Conservation (phyloP, 2,329 filamentous ascomycete genomes). For the Ascosphaera apis region DNA sequence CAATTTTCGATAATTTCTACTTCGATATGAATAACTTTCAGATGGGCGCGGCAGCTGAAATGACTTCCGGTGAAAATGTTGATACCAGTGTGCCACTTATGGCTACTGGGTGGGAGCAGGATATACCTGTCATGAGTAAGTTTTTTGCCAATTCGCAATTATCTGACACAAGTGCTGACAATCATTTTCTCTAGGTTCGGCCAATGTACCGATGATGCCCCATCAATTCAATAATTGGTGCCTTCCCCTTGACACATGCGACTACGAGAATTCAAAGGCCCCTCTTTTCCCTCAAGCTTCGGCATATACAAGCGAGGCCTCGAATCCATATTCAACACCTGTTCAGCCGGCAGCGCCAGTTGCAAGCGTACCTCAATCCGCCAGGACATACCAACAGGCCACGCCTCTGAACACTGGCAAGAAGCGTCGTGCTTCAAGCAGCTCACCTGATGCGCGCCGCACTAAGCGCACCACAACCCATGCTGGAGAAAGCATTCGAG, state of each 20-base stretch:
- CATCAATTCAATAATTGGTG: background rate
- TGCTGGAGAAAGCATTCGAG: conserved; percentile 12
- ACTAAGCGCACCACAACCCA: background rate
- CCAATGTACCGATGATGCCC: background rate
- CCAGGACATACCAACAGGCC: background rate
- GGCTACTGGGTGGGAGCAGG: background rate
- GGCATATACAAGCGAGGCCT: background rate
- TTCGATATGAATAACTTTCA: background rate
- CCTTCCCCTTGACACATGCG: background rate
- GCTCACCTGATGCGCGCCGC: background rate
- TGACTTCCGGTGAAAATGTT: background rate
- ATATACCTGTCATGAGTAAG: background rate
- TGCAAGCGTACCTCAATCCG: background rate
- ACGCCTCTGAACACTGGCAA: background rate
- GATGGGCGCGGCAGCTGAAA: background rate
- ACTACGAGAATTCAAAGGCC: background rate
- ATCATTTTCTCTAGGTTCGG: background rate
- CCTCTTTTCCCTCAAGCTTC: background rate
- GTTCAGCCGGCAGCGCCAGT: background rate
- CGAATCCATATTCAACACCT: background rate
- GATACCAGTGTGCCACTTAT: background rate
- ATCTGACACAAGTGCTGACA: background rate
- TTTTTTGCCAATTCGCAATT: background rate
- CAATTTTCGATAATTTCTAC: background rate
- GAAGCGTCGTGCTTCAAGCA: background rate